phyloP scores from a whole-genome alignment of 345 rosid genomes.

The Kernera saxatilis region DNA sequence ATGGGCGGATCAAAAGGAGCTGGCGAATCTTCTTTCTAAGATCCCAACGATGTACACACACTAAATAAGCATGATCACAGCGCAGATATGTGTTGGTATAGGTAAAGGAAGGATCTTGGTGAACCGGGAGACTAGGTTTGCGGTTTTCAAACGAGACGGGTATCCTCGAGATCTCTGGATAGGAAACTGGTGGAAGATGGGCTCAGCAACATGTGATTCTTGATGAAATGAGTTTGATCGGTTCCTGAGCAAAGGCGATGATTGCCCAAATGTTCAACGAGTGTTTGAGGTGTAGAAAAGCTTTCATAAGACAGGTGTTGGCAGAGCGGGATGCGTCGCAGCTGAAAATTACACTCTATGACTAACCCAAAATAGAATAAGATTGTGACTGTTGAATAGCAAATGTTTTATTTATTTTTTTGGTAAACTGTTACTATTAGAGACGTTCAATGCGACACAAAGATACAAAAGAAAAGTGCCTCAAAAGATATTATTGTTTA shows the following conservation, averaged over 20 bases:
- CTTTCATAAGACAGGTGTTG: conserved; percentile 54
- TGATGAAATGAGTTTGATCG: conserved; percentile 82
- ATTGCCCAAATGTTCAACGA: conserved; percentile 80
- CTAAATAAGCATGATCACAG: conserved; percentile 83
- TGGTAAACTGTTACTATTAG: conserved; percentile 11
- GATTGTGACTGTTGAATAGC: conserved; percentile 9
- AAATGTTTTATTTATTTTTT: background rate
- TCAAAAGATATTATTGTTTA: background rate
- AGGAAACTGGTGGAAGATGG: conserved; percentile 89
- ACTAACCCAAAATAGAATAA: conserved; percentile 37
- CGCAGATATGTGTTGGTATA: conserved; percentile 74
- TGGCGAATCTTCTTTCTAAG: conserved; percentile 74
- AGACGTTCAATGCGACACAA: background rate
- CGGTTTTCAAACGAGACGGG: conserved; percentile 72
- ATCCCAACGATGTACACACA: conserved; percentile 77
- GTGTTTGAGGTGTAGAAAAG: conserved; percentile 96
- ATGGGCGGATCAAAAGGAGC: conserved; percentile 94
- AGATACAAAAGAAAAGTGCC: conserved; percentile 5
- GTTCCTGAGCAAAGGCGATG: conserved; percentile 74
- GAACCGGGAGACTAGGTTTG: conserved; percentile 52
- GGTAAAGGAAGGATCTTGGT: conserved; percentile 83
- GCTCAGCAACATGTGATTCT: conserved; percentile 73
- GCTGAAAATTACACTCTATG: conserved; percentile 69
- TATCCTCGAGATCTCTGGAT: conserved; percentile 56
- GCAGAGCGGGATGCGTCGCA: conserved; percentile 43